Conservation (phyloP, 2,329 filamentous ascomycete genomes). For the Xylariaceae sp. region DNA sequence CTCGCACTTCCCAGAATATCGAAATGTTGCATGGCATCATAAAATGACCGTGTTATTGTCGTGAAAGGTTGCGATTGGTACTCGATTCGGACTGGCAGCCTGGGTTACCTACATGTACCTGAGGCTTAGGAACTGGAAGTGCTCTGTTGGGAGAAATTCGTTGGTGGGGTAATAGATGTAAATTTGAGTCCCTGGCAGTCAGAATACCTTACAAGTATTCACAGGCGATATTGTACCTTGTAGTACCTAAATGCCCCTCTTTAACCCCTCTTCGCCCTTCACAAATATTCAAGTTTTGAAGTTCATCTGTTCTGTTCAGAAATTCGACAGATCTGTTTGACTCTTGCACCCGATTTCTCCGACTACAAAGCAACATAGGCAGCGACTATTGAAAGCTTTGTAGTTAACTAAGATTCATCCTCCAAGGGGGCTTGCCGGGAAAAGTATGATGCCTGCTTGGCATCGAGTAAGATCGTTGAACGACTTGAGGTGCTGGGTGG, state of each 20-base stretch:
- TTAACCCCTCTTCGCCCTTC: conserved; percentile 16
- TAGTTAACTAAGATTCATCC: no score
- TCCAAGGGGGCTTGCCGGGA: conserved; percentile 2
- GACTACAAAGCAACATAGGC: no score
- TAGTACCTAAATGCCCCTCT: conserved; percentile 14
- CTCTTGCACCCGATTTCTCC: no score
- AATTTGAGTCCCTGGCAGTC: no score
- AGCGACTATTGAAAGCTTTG: no score
- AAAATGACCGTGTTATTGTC: no score
- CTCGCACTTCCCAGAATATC: no score
- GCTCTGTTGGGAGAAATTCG: not conserved
- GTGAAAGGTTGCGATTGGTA: no score
- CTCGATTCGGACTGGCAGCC: no score
- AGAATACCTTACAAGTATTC: conserved; percentile 1
- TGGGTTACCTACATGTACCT: conserved; percentile 9
- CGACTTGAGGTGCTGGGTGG: not conserved
- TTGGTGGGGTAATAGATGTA: not conserved
- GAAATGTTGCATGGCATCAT: no score
- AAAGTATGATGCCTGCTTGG: conserved; percentile 29
- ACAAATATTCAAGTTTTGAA: not conserved
- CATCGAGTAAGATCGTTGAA: conserved; percentile 9
- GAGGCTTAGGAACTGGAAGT: not conserved
- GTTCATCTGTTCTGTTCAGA: no score
- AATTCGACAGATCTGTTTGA: no score
- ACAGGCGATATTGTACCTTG: not conserved